Conservation (phyloP, 306 rosid species). For the Macrotyloma uniflorum region DNA sequence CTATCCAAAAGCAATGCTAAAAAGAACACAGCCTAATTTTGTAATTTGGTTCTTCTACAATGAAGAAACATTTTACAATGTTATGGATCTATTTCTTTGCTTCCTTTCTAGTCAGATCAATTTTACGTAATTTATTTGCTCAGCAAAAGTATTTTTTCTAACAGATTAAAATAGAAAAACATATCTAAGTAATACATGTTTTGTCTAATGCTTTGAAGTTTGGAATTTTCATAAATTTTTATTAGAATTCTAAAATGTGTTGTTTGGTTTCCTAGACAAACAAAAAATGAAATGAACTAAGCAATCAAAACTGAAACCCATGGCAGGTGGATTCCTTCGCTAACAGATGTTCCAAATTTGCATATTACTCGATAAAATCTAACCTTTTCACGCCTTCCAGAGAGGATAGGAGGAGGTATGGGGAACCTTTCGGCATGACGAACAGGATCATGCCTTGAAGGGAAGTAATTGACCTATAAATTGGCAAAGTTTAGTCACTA, state of each 20-base stretch:
- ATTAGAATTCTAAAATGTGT: neutral
- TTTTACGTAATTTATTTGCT: neutral
- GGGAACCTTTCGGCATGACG: slow-evolving; percentile 85
- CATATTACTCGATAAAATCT: slow-evolving; percentile 29
- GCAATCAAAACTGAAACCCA: neutral
- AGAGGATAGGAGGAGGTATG: slow-evolving; percentile 51
- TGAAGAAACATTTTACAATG: neutral
- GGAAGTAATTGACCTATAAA: slow-evolving; percentile 84
- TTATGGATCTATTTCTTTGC: neutral
- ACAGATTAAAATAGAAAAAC: neutral
- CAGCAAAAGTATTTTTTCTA: neutral
- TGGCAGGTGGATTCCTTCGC: slow-evolving; percentile 20
- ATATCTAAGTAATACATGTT: neutral
- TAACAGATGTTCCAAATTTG: slow-evolving; percentile 9
- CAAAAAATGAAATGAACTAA: neutral
- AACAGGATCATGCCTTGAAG: slow-evolving; percentile 80
- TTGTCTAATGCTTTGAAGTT: neutral
- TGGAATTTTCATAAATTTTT: neutral
- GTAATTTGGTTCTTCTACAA: neutral
- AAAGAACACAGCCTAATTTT: neutral
- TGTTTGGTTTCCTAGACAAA: slow-evolving; percentile 28
- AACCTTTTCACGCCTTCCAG: slow-evolving; percentile 84
- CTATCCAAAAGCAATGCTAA: neutral
- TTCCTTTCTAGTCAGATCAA: neutral
- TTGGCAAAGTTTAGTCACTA: slow-evolving; percentile 27